phyloP scores from a whole-genome alignment of 495 filamentous ascomycete genomes.

The Aspergillus leporis region DNA sequence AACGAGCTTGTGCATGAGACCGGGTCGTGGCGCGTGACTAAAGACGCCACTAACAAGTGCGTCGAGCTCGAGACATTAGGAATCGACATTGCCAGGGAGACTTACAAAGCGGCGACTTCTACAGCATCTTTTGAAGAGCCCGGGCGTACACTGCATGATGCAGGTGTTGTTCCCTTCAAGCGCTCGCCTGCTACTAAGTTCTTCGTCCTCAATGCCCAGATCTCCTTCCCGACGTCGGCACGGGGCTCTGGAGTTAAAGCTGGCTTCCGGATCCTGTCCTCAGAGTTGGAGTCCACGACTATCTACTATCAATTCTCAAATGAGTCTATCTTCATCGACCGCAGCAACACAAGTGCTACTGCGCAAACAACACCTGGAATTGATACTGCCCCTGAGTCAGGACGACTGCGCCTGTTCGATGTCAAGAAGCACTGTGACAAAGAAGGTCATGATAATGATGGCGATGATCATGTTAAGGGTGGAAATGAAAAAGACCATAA shows the following conservation, averaged over 20 bases:
- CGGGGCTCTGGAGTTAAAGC: slow-evolving; percentile 16
- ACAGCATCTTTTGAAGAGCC: not conserved
- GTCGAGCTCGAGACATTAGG: slow-evolving; percentile 20
- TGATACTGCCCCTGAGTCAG: slow-evolving; percentile 13
- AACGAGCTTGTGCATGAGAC: slow-evolving; percentile 19
- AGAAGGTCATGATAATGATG: not conserved
- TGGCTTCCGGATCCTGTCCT: slow-evolving; percentile 23
- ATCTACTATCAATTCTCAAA: slow-evolving; percentile 28
- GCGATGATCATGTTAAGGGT: too few species aligned
- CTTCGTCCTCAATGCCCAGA: slow-evolving; percentile 17
- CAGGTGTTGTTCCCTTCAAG: slow-evolving; percentile 13
- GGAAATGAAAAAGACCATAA: too few species aligned
- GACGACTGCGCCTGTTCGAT: slow-evolving; percentile 22
- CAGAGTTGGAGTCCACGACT: slow-evolving; percentile 16
- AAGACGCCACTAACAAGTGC: not conserved
- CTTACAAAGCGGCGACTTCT: slow-evolving; percentile 11
- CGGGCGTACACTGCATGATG: slow-evolving; percentile 3
- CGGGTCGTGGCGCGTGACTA: slow-evolving; percentile 17
- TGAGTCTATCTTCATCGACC: slow-evolving; percentile 24
- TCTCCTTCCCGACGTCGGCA: slow-evolving; percentile 19
- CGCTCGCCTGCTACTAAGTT: slow-evolving; percentile 18
- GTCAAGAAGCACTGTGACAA: not conserved
- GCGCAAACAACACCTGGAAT: slow-evolving; percentile 16
- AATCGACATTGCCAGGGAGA: slow-evolving; percentile 22
- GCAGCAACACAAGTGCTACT: slow-evolving; percentile 23